Evolutionary conservation across 2,329 filamentous ascomycete genomes (phyloP), one percentile per base, ranked within the genome.

Genomic region (Fusarium sp.): DNA sequence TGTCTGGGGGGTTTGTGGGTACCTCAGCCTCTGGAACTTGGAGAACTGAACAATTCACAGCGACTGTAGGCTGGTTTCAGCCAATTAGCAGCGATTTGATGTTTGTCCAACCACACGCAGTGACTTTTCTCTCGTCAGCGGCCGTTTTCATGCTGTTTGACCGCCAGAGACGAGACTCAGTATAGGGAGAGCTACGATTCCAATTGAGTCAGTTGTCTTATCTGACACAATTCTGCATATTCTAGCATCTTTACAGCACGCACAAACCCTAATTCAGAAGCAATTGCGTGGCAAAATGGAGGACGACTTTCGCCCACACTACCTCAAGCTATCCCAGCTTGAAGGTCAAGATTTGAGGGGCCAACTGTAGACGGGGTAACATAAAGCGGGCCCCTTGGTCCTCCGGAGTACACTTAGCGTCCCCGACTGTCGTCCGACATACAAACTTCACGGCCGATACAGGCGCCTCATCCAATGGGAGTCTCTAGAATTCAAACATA

Each of bases 1-100:
- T 54, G 62, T 69, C 71, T 69, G 59, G 65, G 53, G 47, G 40
- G 38, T 45, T 70, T 70, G 40, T 62, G 52, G 51, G 49, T 52
- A 52, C 24, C 49, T 52, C 18, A 25, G 24, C 40, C 38, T 34
- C 34, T 52, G 40, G 49, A 52, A 52, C 49, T 52, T 52, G 49
- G 49, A 52, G 49, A 52, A 52, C 25, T 52, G 24, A 22, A 52
- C 49, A 34, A 52, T 38, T 52, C n/a, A 43, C 49, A 43, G 22
- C 8, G 13, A 18, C 20, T 22, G 24, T 43, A 52, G 30, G 22
- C 27, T 52, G 34, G 22, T 47, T 58, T 54, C 52, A 54, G 40
- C 68, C 68, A 70, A 70, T 71, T 57, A 55, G 47, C 45, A 43
- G 53, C 32, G 34, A 46, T 30, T 56, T 40, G 30, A 44, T 27